These are phyloP conservation scores for Trichoderma asperellum DNA, from an alignment of 2,329 filamentous ascomycete genomes.

Conservation along the genomic window DNA sequence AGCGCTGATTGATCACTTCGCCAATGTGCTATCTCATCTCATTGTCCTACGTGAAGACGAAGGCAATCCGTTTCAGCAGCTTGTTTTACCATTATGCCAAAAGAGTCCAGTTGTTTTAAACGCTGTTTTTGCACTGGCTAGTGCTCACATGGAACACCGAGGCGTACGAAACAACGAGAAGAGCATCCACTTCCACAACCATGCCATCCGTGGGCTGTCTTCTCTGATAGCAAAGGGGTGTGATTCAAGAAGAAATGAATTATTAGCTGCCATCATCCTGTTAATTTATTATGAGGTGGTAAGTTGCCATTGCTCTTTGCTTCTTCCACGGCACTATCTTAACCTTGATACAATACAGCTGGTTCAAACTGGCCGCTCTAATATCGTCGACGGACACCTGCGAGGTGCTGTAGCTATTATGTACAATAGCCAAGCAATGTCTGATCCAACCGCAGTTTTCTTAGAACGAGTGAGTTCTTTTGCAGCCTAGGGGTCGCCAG, in stretches of 20 bases:
- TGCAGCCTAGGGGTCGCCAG: too few species aligned
- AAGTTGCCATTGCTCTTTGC: conserved; percentile 37
- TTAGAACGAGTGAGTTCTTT: conserved; percentile 56
- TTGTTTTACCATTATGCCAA: conserved; percentile 63
- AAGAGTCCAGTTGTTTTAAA: conserved; percentile 69
- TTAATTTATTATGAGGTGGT: conserved; percentile 68
- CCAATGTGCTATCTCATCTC: conserved; percentile 66
- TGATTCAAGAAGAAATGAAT: conserved; percentile 57
- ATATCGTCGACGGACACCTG: conserved; percentile 63
- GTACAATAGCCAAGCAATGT: conserved; percentile 50
- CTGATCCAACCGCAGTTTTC: conserved; percentile 59
- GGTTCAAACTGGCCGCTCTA: conserved; percentile 62
- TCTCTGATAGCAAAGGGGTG: conserved; percentile 59
- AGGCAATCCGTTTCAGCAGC: conserved; percentile 65
- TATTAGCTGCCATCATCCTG: conserved; percentile 64
- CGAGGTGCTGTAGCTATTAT: conserved; percentile 66
- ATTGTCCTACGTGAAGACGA: conserved; percentile 67
- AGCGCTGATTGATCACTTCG: conserved; percentile 64
- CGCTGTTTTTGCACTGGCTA: conserved; percentile 81
- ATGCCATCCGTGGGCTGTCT: conserved; percentile 61
- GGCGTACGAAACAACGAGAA: conserved; percentile 58
- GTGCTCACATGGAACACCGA: conserved; percentile 77
- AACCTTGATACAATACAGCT: conserved; percentile 47
- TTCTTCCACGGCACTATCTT: neutral
- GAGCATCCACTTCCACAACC: conserved; percentile 63